Base-by-base conservation (phyloP, 768 basidiomycete genomes). In the Serendipita sp. region DNA sequence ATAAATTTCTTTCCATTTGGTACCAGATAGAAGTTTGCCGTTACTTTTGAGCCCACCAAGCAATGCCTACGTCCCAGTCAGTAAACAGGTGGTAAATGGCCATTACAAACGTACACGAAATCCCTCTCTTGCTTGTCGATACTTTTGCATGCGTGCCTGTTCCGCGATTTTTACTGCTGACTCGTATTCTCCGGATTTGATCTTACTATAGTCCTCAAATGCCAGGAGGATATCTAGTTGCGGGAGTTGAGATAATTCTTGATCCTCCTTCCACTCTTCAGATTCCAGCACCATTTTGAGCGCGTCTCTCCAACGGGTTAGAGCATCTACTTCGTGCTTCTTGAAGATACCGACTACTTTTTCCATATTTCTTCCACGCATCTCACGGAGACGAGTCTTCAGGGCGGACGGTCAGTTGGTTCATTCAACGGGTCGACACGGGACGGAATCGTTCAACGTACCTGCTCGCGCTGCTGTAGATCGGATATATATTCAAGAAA, bases 401-500 rank as follows among this genome's bases (percentile, higher is more conserved):
- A 13, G 71, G 16, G n/a, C 28, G 35, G 37, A 30, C 32, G 1
- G 35, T 10, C 8, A 60, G 10, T 5, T 24, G 35, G 30, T 41
- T 13, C 41, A 60, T 28, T 38, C 4, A 37, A 18, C 16, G 70
- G 32, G 65, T 68, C 34, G n/a, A 68, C 32, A 64, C 18, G 64
- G 41, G 41, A 13, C 13, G 41, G 68, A 64, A 44, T 60, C 24
- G 62, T 2, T 24, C 18, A 18, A 80, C 87, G 70, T 70, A 93
- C 91, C 80, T 91, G 84, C 78, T 97, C 94, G 65, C 87, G 85
- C 64, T 87, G 82, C 75, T 88, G 91, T 65, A 98, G 78, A 69
- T 92, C 92, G 3, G 79, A 68, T 2, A 95, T 84, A 70, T 93
- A 93, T 74, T 97, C 96, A 64, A 96, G 92, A 65, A 97, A 94